A percentile compares a stretch with the other conserved stretches of the same genome.
These are phyloP conservation scores for Coniochaeta pulveracea DNA, from an alignment of 2,329 filamentous ascomycete species.

Conservation along the genomic window DNA sequence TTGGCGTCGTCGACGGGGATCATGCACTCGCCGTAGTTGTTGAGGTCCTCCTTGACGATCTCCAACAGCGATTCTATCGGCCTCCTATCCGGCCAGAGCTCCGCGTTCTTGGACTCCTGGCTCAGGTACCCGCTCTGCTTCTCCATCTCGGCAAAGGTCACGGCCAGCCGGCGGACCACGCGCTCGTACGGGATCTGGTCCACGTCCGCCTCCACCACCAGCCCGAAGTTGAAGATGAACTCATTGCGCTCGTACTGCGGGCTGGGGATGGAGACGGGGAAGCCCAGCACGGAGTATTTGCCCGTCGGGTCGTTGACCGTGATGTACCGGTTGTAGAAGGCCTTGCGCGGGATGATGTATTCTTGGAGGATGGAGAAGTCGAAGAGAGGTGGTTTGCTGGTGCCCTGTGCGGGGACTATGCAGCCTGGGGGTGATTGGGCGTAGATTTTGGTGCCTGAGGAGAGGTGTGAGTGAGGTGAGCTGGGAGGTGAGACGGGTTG, in stretches of 20 bases:
- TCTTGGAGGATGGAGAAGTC: constrained; percentile 79
- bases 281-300: constrained; percentile 70
- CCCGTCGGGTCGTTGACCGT: constrained; percentile 62
- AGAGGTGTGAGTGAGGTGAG: constrained; percentile 1
- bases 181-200: constrained; percentile 74
- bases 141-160: constrained; percentile 80
- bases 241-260: constrained; percentile 81
- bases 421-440: constrained; percentile 52
- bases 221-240: constrained; percentile 96
- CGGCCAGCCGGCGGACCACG: constrained; percentile 75
- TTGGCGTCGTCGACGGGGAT: constrained; percentile 93
- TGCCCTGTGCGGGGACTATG: constrained; percentile 35
- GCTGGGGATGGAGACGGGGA: constrained; percentile 78
- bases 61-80: constrained; percentile 76
- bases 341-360: constrained; percentile 89
- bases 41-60: constrained; percentile 74
- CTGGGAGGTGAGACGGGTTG: not conserved
- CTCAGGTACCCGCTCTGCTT: constrained; percentile 81
- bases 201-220: constrained; percentile 34
- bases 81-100: constrained; percentile 31
- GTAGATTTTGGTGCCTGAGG: constrained; percentile 50
- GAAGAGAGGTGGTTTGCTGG: constrained; percentile 53
- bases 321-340: constrained; percentile 87
- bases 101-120: constrained; percentile 35
- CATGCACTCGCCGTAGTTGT: constrained; percentile 98